phyloP scores from a whole-genome alignment of 352 stramenopile genomes.

The Blastocystis sp. region DNA sequence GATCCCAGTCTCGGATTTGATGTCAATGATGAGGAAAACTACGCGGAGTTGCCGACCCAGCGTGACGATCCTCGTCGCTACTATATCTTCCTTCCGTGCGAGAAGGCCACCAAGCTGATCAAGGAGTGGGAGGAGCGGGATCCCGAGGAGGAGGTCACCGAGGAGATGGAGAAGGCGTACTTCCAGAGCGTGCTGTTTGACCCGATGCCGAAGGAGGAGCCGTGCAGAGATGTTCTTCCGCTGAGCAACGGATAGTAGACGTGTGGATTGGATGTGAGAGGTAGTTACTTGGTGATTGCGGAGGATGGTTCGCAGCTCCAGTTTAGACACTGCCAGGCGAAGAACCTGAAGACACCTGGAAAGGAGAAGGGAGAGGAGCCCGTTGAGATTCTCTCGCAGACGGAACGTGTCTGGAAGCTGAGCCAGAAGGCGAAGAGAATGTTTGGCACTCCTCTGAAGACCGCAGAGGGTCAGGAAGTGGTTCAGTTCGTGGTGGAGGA shows the following conservation, averaged over 20 bases:
- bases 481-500: constrained; percentile 50
- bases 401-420: not conserved
- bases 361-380: not conserved
- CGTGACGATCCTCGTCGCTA: constrained; percentile 30
- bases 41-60: not conserved
- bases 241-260: constrained; percentile 36
- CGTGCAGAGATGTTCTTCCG: constrained; percentile 36
- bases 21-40: constrained; percentile 11
- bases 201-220: constrained; percentile 50
- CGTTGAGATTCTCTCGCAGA: not conserved
- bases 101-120: constrained; percentile 44
- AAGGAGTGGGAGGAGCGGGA: constrained; percentile 43
- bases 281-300: constrained; percentile 48
- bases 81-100: constrained; percentile 47
- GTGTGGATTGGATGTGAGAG: not conserved
- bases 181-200: not conserved
- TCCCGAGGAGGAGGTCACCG: constrained; percentile 4
- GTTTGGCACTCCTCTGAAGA: constrained; percentile 33
- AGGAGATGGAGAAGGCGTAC: not conserved
- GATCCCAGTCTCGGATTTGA: constrained; percentile 31
- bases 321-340: not conserved
- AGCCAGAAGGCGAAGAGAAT: not conserved
- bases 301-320: constrained; percentile 39
- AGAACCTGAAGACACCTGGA: constrained; percentile 30
- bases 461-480: not conserved